Evolutionary conservation across 2,329 filamentous ascomycete genomes (phyloP), one percentile per base, ranked within the genome.

Genomic region (Cladosporium halotolerans): DNA sequence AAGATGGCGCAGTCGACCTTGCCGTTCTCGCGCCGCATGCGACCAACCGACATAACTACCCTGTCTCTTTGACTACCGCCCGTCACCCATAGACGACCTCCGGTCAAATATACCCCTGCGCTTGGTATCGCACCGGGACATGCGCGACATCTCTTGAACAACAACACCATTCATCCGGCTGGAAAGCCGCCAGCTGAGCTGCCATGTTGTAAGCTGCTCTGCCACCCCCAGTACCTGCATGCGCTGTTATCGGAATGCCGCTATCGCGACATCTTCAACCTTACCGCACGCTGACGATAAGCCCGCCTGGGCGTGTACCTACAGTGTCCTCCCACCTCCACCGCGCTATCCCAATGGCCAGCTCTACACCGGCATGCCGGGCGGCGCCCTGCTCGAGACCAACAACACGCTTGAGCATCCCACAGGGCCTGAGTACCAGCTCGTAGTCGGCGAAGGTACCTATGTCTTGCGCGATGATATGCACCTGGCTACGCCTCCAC

Each of bases 391-490:
- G 70, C 86, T 96, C 66, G 93, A 99, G 78, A 96, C 92, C 51
- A 95, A 93, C 72, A 99, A 97, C 68, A 86, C 84, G 38, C 76
- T 99, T 57, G 83, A 82, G 54, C 86, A 88, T 63, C 92, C 89
- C 19, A 83, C 83, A 34, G 88, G 88, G 4, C 81, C 88, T 19
- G 91, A 96, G 63, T 89, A 89, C 71, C 88, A 95, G 68, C 85
- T 99, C 61, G 83, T 96, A 41, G 90, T 92, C 45, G 93, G 92
- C 70, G 93, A 99, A 83, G 93, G 91, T 65, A 92, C 88, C 57
- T 99, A 99, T 66, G 79, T 88, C 18, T 81, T 97, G 41, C 86
- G 90, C 69, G 92, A 99, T 72, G 89, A 96, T 68, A 76, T 99
- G 28, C 86, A 90, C 61, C 84, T 99, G 54, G 92, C 93, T 42